phyloP scores from a whole-genome alignment of 78 protist species.

The slime mould (Dictyostelium discoideum) region DNA sequence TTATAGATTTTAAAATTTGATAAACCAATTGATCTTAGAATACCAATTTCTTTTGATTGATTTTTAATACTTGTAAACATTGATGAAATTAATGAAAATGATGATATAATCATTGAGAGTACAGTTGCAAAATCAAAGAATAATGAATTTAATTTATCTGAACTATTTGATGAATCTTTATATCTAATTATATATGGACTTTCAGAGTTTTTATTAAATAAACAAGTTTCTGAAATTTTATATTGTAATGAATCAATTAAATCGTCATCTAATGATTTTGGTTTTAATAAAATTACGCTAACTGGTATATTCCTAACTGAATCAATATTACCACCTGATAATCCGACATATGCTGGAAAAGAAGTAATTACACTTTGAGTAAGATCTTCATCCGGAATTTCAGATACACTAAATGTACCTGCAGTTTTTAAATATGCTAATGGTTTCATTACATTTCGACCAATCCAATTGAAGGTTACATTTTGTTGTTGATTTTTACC shows the following conservation, averaged over 20 bases:
- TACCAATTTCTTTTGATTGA: slow-evolving; percentile 94
- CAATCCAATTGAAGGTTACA: not conserved
- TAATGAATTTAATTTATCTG: slow-evolving; percentile 43
- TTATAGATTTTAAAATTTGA: slow-evolving; percentile 76
- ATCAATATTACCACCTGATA: not conserved
- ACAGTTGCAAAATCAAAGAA: slow-evolving; percentile 88
- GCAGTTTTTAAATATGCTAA: slow-evolving; percentile 72
- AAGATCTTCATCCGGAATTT: slow-evolving; percentile 25
- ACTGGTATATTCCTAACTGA: slow-evolving; percentile 37
- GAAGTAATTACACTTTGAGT: slow-evolving; percentile 78
- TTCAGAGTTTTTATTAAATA: not conserved
- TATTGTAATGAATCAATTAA: not conserved
- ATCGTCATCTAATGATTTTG: not conserved
- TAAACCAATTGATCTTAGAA: slow-evolving; percentile 90
- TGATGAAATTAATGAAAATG: slow-evolving; percentile 87
- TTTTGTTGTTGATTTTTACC: not conserved
- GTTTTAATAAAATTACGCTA: not conserved
- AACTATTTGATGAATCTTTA: slow-evolving; percentile 9
- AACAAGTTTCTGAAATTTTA: not conserved
- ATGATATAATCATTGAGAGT: slow-evolving; percentile 89
- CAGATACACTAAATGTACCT: slow-evolving; percentile 15
- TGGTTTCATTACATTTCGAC: slow-evolving; percentile 16
- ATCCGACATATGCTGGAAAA: slow-evolving; percentile 55
- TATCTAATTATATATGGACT: not conserved
- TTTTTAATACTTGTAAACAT: slow-evolving; percentile 92